phyloP scores from a whole-genome alignment of 1,139 yeast genomes.

The Saccharomycopsis hybrid region DNA sequence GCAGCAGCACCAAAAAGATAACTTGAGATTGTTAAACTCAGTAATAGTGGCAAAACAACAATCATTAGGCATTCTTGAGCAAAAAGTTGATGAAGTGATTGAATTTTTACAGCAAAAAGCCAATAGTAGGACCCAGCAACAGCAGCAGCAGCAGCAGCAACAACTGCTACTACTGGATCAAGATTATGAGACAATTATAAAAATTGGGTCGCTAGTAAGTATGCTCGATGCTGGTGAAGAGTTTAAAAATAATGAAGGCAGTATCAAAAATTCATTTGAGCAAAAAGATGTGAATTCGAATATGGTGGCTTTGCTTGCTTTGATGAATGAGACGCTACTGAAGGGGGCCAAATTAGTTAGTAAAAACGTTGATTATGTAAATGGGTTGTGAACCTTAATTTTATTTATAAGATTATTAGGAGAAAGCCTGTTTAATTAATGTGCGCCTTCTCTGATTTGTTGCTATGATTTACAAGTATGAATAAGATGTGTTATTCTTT shows the following conservation, averaged over 20 bases:
- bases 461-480: too few relatives aligned
- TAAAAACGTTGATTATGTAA: not conserved
- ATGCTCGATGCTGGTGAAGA: not conserved
- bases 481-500: too few relatives aligned
- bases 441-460: too few relatives aligned
- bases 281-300: not conserved
- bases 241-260: not conserved
- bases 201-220: too few relatives aligned
- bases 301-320: not conserved
- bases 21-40: not conserved
- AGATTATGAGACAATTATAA: too few relatives aligned
- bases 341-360: not conserved
- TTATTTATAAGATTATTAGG: too few relatives aligned
- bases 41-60: not conserved
- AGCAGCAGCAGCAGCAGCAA: too few relatives aligned
- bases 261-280: not conserved
- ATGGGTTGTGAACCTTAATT: too few relatives aligned
- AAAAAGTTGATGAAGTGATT: conserved; percentile 7
- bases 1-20: not conserved
- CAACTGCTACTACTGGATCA: too few relatives aligned
- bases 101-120: conserved; percentile 2
- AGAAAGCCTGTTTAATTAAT: too few relatives aligned
- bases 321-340: not conserved
- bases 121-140: too few relatives aligned
- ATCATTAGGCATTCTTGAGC: conserved; percentile 2